Conservation (phyloP, 345 rosid species). For the Crucihimalaya himalaica region DNA sequence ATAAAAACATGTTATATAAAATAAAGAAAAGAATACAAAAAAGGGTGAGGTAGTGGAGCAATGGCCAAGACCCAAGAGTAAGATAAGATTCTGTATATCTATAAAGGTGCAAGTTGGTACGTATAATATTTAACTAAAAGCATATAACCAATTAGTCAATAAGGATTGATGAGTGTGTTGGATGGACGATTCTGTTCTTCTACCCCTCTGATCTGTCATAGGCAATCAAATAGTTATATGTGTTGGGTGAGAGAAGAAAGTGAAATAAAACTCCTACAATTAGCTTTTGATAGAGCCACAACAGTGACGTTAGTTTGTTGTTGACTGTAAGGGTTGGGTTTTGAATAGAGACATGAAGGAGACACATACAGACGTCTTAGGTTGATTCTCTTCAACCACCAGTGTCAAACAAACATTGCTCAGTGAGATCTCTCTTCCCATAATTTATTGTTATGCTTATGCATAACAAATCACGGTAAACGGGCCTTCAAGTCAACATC, state of each 20-base stretch:
- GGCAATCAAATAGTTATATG: not conserved
- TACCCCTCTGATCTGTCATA: not conserved
- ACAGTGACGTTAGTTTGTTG: not conserved
- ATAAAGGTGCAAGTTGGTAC: constrained; percentile 25
- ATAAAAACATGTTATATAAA: not conserved
- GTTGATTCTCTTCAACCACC: not conserved
- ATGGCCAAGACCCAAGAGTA: not conserved
- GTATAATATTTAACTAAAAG: constrained; percentile 9
- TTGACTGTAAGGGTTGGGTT: not conserved
- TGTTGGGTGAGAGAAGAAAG: constrained; percentile 3
- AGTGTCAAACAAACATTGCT: not conserved
- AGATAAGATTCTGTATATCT: constrained; percentile 1
- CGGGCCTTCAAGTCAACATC: constrained; percentile 6
- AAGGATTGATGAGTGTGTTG: constrained; percentile 14
- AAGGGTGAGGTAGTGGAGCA: constrained; percentile 22
- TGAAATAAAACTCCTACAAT: not conserved
- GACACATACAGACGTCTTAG: not conserved
- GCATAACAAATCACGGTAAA: constrained; percentile 18
- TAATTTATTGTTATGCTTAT: constrained; percentile 4
- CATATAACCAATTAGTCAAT: constrained; percentile 16
- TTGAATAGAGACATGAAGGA: not conserved
- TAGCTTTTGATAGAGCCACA: constrained; percentile 1
- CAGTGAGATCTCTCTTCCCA: constrained; percentile 21
- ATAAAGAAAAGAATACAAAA: not conserved
- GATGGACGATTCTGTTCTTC: constrained; percentile 14